A percentile compares a stretch with the other conserved stretches of the same genome.
phyloP scores from a whole-genome alignment of 1,284 basidiomycete species.

The Paramarasmius palmivorus region DNA sequence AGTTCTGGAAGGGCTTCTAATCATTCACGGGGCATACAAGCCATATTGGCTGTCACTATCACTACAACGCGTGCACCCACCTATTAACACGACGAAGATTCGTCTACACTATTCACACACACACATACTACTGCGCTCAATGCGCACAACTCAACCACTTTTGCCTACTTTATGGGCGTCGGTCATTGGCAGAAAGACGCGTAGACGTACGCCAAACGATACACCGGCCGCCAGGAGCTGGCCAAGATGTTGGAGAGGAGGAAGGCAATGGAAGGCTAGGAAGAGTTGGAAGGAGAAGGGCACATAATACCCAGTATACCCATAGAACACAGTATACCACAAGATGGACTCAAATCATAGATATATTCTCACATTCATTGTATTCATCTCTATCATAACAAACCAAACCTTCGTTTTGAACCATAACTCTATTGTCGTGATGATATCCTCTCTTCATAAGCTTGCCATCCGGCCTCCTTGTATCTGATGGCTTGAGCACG shows the following conservation, averaged over 20 bases:
- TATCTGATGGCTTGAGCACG: conserved; percentile 82
- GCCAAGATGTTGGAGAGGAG: no score
- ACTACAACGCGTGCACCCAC: neutral
- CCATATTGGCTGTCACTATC: neutral
- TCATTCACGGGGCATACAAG: neutral
- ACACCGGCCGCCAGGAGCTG: no score
- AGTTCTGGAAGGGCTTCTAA: conserved; percentile 6
- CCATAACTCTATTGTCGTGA: neutral
- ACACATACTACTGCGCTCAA: neutral
- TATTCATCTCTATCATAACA: neutral
- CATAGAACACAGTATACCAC: neutral
- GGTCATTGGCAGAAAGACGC: no score
- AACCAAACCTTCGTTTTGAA: no score
- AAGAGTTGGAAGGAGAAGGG: no score
- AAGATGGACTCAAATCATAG: neutral
- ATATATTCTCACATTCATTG: neutral
- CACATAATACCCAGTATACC: no score
- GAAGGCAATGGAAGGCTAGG: no score
- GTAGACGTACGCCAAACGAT: no score
- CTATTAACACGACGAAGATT: neutral
- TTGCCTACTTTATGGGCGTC: no score
- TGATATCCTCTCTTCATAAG: conserved; percentile 67
- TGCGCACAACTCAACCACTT: no score
- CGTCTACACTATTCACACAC: no score
- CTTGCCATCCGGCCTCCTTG: conserved; percentile 86